These are phyloP conservation scores for Rhamnella rubrinervis DNA, from an alignment of 331 rosid genomes.

Conservation along the genomic window DNA sequence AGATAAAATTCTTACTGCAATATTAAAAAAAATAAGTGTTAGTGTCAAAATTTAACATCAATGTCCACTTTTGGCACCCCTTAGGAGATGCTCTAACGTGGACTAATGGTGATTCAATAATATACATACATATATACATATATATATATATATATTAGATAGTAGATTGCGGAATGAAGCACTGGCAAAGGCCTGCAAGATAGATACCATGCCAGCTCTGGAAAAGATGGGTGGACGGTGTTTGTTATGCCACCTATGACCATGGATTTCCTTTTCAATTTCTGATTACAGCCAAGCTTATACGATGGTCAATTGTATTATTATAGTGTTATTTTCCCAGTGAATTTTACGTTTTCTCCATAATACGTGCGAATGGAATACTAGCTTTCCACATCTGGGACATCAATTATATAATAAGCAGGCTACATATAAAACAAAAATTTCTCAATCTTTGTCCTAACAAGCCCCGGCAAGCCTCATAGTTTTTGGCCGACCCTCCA, in stretches of 20 bases:
- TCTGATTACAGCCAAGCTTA: not conserved
- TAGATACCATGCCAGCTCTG: no score
- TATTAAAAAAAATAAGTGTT: no score
- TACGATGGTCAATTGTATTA: not conserved
- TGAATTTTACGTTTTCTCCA: not conserved
- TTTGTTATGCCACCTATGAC: not conserved
- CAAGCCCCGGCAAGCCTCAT: constrained; percentile 10
- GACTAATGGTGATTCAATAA: no score
- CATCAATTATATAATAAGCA: not conserved
- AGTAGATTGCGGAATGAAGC: not conserved
- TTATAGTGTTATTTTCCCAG: not conserved
- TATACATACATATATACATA: no score
- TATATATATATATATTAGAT: no score
- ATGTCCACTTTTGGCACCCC: no score
- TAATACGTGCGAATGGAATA: constrained; percentile 1
- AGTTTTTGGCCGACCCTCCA: constrained; percentile 39
- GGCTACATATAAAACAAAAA: not conserved
- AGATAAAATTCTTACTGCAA: no score
- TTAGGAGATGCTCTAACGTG: no score
- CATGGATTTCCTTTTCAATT: not conserved
- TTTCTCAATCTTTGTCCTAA: not conserved
- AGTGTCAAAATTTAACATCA: no score
- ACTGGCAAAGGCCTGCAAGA: not conserved
- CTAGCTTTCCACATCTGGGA: constrained; percentile 3
- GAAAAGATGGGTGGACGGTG: not conserved